Evolutionary conservation across 2,329 filamentous ascomycete species (phyloP).

Genomic region (Cladosporium halotolerans): DNA sequence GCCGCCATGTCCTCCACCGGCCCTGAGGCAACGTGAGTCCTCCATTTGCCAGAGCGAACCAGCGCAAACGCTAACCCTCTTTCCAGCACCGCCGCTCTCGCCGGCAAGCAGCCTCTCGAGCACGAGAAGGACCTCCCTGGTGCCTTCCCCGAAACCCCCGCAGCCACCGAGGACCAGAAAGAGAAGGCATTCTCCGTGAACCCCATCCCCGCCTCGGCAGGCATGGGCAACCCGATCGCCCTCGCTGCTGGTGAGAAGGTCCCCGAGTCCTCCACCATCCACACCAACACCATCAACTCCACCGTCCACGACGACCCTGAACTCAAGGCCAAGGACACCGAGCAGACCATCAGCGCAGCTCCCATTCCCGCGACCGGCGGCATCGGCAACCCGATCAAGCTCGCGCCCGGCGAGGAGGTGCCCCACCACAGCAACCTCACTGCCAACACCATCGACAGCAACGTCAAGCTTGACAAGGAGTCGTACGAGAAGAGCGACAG

Average conservation of each 20-base stretch:
- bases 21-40: constrained; percentile 55
- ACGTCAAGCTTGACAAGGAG: constrained; percentile 63
- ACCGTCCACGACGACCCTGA: constrained; percentile 64
- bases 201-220: constrained; percentile 53
- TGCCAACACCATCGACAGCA: constrained; percentile 63
- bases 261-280: constrained; percentile 60
- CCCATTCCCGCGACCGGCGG: constrained; percentile 54
- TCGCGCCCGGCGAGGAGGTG: constrained; percentile 74
- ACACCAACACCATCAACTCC: constrained; percentile 63
- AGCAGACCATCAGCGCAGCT: constrained; percentile 44
- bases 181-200: constrained; percentile 46
- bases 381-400: constrained; percentile 69
- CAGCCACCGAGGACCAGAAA: constrained; percentile 29
- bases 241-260: constrained; percentile 74
- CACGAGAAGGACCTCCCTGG: constrained; percentile 48
- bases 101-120: constrained; percentile 41
- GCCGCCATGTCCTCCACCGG: constrained; percentile 58
- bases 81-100: constrained; percentile 64
- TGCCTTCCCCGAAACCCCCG: constrained; percentile 53
- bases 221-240: constrained; percentile 68
- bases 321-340: constrained; percentile 19
- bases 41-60: constrained; percentile 54
- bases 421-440: constrained; percentile 61
- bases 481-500: constrained; percentile 79
- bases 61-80: constrained; percentile 56